Base-by-base conservation (phyloP, 1,284 basidiomycete genomes). In the Pascua guehoae region DNA sequence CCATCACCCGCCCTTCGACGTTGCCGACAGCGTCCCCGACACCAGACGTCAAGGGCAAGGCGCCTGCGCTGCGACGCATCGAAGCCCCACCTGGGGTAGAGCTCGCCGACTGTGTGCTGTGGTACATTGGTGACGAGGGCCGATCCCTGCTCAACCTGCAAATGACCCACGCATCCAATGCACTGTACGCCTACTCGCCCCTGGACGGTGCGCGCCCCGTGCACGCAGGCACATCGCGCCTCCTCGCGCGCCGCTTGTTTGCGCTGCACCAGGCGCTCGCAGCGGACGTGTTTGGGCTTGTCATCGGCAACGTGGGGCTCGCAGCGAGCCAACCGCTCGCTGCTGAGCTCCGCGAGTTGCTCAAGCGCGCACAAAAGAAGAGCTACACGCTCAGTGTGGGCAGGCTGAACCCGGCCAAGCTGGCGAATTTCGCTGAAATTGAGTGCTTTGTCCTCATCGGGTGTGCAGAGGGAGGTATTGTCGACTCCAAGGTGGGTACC, bases 391-490 rank as follows among this genome's bases (percentile, higher is more conserved):
- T 98, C 66, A 90, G 87, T 49, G 95, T 98, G 0, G 96, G 96
- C 38, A 93, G 97, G 75, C 82, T 97, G 55, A 97, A 92, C 67
- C 95, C 95, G 0, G 85, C 93, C 15, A 98, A 98, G 71, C 81
- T 99, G 39, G 95, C 88, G 12, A 98, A 98, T 73, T 98, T 98
- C 73, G 84, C 91, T 67, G 94, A 98, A 74, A 88, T 99, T 51
- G 95, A 98, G 71, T 94, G 92, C 68, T 98, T 94, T 68, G 88
- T 98, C 7, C 82, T 98, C 56, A 88, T 97, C 1, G 94, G 94
- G 0, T 98, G 95, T 75, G 88, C 88, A 0, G 95, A 98, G 73
- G 95, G 95, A 66, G 91, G 89, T 50, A 74, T 98, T 41, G 84
- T 96, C 15, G 91, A 96, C 49, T 82, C 88, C 0, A 90, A 88